Conservation (phyloP, 148 eudicot species). For the Limonium bicolor region DNA sequence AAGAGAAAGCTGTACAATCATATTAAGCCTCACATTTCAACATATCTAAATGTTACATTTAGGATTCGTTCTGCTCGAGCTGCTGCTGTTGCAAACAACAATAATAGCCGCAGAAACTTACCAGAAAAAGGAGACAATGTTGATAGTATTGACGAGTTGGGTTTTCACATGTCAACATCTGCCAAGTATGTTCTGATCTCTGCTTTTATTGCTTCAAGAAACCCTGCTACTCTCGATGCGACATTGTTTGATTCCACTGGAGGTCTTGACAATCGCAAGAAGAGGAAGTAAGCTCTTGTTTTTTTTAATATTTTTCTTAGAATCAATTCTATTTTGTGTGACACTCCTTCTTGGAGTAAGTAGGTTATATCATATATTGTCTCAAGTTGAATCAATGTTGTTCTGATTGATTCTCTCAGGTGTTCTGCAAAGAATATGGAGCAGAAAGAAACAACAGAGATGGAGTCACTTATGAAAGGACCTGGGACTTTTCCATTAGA, state of each 20-base stretch:
- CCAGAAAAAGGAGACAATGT: constrained; percentile 24
- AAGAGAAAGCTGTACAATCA: constrained; percentile 54
- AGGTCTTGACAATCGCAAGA: constrained; percentile 55
- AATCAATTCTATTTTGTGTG: too few relatives aligned
- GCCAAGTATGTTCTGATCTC: constrained; percentile 93
- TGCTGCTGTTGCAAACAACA: constrained; percentile 19
- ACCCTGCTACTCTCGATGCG: constrained; percentile 96
- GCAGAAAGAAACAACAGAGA: constrained; percentile 61
- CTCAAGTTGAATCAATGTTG: too few relatives aligned
- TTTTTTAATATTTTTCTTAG: too few relatives aligned
- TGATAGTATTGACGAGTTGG: constrained; percentile 30
- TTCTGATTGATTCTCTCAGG: constrained; percentile 18
- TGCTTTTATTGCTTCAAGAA: constrained; percentile 89
- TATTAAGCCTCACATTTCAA: constrained; percentile 48
- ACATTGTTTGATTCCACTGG: constrained; percentile 90
- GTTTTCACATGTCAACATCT: constrained; percentile 74
- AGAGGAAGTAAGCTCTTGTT: too few relatives aligned
- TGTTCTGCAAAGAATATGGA: constrained; percentile 50
- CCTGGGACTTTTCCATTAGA: constrained; percentile 95
- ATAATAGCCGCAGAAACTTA: constrained; percentile 18
- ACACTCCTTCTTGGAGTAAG: too few relatives aligned
- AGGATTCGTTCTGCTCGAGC: constrained; percentile 23
- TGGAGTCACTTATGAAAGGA: constrained; percentile 69
- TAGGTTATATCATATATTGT: too few relatives aligned
- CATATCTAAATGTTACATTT: constrained; percentile 47